Base-by-base conservation (phyloP, 805 yeast genomes). In the Wickerhamomyces hampshirensis region DNA sequence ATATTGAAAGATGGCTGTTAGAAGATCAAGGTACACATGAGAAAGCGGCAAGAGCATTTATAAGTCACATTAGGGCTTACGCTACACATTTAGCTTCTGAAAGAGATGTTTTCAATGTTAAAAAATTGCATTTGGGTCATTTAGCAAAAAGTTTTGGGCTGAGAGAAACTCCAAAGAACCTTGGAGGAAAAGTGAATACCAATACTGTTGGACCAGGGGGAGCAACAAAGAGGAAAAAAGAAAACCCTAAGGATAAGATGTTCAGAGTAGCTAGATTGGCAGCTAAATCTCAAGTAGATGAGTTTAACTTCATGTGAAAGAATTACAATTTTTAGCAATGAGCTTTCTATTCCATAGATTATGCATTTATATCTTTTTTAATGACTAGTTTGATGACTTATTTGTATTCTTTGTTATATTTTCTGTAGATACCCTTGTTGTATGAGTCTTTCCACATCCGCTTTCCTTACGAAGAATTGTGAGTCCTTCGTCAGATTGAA, bases 381-480 rank as follows among this genome's bases (percentile, higher is more conserved):
- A 28, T 15, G 27, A 17, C 9, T 11, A 29, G 26, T 13, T n/a
- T 27, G 5, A 23, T 17, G 28, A 14, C 11, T 44, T 57, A n/a
- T n/a, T n/a, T n/a, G n/a, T n/a, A n/a, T n/a, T n/a, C n/a, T n/a
- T n/a, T n/a, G n/a, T n/a, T n/a, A 77, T 37, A 84, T 70, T 55
- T 82, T 84, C 57, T 86, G 94, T 37, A 93, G 60, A 49, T 85
- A 87, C 0, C 97, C 98, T 59, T 93, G 98, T 54, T 88, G 96
- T 24, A 93, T 85, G 40, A 93, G 67, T 34, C 97, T 66, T 54
- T 91, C 97, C 6, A 93, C 98, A 53, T 93, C 98, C 0, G 93
- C 81, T 48, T 86, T 91, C 40, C 98, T 69, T 14, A 91, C 97
- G 55, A 84, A 91, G 55, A 91, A 89, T 55, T 93, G 98, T 3